These are phyloP conservation scores for Moesziomyces globuligerus DNA, from an alignment of 1,284 basidiomycete genomes.

Conservation along the genomic window DNA sequence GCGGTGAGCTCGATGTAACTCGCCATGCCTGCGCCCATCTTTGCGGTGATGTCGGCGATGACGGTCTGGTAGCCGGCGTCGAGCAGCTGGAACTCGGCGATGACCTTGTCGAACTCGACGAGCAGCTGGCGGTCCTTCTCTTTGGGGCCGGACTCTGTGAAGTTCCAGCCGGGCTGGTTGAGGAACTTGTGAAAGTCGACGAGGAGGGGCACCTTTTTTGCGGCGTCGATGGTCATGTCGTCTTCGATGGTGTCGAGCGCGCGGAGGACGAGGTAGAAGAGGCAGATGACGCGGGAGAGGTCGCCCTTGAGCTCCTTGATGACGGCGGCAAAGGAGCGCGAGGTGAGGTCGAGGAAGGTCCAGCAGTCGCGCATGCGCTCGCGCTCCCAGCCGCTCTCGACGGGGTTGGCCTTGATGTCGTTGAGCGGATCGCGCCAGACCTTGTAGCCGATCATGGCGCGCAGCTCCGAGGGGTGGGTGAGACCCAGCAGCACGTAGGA, in stretches of 20 bases:
- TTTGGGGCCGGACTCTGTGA: slow-evolving; percentile 80
- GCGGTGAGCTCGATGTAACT: slow-evolving; percentile 73
- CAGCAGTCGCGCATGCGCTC: slow-evolving; percentile 85
- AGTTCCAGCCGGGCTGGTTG: slow-evolving; percentile 87
- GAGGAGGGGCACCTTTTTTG: slow-evolving; percentile 85
- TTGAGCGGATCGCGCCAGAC: slow-evolving; percentile 69
- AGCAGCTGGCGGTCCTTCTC: slow-evolving; percentile 92
- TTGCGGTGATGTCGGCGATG: slow-evolving; percentile 76
- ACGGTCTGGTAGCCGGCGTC: slow-evolving; percentile 76
- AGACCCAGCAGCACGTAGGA: slow-evolving; percentile 37
- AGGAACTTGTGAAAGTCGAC: slow-evolving; percentile 85
- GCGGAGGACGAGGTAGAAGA: slow-evolving; percentile 94
- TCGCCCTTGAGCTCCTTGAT: slow-evolving; percentile 98
- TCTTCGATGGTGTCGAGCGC: slow-evolving; percentile 97
- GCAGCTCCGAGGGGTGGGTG: slow-evolving; percentile 66
- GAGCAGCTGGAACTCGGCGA: slow-evolving; percentile 79
- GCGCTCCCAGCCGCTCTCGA: slow-evolving; percentile 64
- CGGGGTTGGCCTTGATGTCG: slow-evolving; percentile 67
- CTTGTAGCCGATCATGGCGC: slow-evolving; percentile 67
- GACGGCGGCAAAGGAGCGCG: slow-evolving; percentile 89
- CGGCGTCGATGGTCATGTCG: slow-evolving; percentile 93
- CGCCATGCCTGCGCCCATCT: slow-evolving; percentile 94
- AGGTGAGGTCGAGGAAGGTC: slow-evolving; percentile 87
- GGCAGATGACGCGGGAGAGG: slow-evolving; percentile 84
- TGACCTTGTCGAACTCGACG: slow-evolving; percentile 84